Percentiles rank a stretch among this genome's conserved stretches.
These are phyloP conservation scores for Hortiboletus flavorubellus DNA, from an alignment of 768 basidiomycete genomes.

Conservation along the genomic window DNA sequence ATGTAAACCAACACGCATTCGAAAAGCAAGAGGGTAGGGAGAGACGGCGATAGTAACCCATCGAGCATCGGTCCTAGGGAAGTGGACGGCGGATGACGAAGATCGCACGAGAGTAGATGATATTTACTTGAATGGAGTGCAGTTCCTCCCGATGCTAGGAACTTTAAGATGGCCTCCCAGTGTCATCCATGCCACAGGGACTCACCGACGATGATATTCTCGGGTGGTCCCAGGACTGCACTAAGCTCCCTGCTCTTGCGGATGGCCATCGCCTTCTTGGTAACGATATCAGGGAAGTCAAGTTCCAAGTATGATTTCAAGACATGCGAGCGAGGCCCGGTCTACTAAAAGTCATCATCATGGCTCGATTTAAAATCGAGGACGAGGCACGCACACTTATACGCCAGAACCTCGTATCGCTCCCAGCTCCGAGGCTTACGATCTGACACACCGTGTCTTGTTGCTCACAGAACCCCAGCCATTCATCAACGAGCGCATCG, in stretches of 20 bases:
- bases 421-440: slow-evolving; percentile 93
- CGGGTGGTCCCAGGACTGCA: slow-evolving; percentile 17
- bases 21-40: slow-evolving; percentile 81
- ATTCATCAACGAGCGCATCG: slow-evolving; percentile 68
- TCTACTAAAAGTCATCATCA: slow-evolving; percentile 38
- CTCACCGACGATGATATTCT: slow-evolving; percentile 18
- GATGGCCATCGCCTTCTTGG: slow-evolving; percentile 79
- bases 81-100: slow-evolving; percentile 55
- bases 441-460: slow-evolving; percentile 68
- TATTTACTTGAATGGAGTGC: slow-evolving; percentile 15
- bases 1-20: slow-evolving; percentile 96
- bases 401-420: slow-evolving; percentile 94
- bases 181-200: background rate
- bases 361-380: slow-evolving; percentile 6
- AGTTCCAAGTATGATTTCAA: slow-evolving; percentile 76
- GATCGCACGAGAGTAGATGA: slow-evolving; percentile 74
- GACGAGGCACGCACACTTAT: slow-evolving; percentile 57
- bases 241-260: slow-evolving; percentile 53
- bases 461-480: slow-evolving; percentile 46
- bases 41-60: slow-evolving; percentile 49
- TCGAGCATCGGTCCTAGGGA: slow-evolving; percentile 39
- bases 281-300: slow-evolving; percentile 86
- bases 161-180: background rate
- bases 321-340: slow-evolving; percentile 46
- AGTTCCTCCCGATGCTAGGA: slow-evolving; percentile 36